Percentiles rank a stretch among this genome's conserved stretches.
Conservation (phyloP, 2,329 filamentous ascomycete species). For the Penicillium sp. region DNA sequence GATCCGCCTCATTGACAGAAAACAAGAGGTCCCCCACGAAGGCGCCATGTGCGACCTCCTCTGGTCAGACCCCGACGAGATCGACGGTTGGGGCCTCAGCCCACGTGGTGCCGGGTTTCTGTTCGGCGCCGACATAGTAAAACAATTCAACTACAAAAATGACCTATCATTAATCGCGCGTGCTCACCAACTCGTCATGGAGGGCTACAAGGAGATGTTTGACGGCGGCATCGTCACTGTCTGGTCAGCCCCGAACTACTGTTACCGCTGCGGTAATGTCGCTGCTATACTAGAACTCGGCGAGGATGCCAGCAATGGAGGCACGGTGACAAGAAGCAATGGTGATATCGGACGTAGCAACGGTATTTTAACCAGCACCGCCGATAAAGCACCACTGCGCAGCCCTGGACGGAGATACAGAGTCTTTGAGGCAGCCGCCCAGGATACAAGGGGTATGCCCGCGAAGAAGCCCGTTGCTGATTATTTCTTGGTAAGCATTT, state of each 20-base stretch:
- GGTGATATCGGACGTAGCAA: conserved; percentile 50
- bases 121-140: conserved; percentile 94
- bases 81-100: conserved; percentile 94
- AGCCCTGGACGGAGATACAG: conserved; percentile 89
- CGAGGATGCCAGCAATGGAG: conserved; percentile 79
- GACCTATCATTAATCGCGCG: conserved; percentile 89
- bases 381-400: conserved; percentile 49
- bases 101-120: conserved; percentile 94
- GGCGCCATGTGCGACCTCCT: conserved; percentile 98
- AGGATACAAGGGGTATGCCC: conserved; percentile 96
- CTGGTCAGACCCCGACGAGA: conserved; percentile 95
- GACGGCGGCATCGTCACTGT: conserved; percentile 94
- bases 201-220: conserved; percentile 99
- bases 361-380: conserved; percentile 57
- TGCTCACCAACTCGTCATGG: conserved; percentile 98
- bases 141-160: conserved; percentile 93
- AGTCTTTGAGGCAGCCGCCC: conserved; percentile 94
- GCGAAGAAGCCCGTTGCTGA: conserved; percentile 98
- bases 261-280: conserved; percentile 94
- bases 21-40: conserved; percentile 98
- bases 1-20: conserved; percentile 90
- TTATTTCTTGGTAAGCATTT: conserved; percentile 74
- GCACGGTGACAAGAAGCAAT: conserved; percentile 69
- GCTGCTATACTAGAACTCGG: conserved; percentile 91
- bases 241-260: conserved; percentile 98